Conservation (phyloP, 768 basidiomycete genomes). For the Termitomyces sp. region DNA sequence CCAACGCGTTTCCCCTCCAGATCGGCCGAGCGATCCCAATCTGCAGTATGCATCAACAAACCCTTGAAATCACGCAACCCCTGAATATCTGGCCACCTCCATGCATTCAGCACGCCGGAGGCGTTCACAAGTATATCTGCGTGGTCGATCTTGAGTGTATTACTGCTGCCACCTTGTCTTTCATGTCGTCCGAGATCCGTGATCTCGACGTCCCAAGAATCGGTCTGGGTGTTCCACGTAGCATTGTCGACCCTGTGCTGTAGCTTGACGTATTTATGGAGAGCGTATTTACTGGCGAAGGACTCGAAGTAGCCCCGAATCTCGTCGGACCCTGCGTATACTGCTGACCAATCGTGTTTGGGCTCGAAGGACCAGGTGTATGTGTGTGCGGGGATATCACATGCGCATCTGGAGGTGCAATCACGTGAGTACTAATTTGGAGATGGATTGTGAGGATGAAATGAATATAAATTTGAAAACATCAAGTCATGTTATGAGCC, state of each 20-base stretch:
- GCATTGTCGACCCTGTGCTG: conserved; percentile 21
- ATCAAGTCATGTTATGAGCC: too few relatives aligned
- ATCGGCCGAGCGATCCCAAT: conserved; percentile 22
- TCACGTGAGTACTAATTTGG: not conserved
- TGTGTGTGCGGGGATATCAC: conserved; percentile 26
- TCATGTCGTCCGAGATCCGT: conserved; percentile 5
- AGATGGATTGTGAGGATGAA: not conserved
- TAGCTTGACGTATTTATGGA: conserved; percentile 26
- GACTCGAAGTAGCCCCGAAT: conserved; percentile 23
- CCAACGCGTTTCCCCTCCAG: conserved; percentile 30
- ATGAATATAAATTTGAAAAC: not conserved
- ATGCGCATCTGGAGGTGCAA: conserved; percentile 20
- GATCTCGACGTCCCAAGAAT: conserved; percentile 24
- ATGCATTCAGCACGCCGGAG: conserved; percentile 27
- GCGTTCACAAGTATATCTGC: conserved; percentile 29
- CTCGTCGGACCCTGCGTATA: conserved; percentile 25
- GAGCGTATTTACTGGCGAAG: conserved; percentile 23
- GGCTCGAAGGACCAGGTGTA: conserved; percentile 29
- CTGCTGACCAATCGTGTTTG: conserved; percentile 25
- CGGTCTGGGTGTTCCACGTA: conserved; percentile 22
- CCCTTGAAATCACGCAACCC: conserved; percentile 29
- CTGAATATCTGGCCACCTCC: conserved; percentile 32
- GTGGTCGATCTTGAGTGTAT: conserved; percentile 14
- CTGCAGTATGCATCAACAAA: conserved; percentile 28
- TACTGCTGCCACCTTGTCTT: not conserved